Conservation (phyloP, 768 basidiomycete species). For the Tubosaeta sp. region DNA sequence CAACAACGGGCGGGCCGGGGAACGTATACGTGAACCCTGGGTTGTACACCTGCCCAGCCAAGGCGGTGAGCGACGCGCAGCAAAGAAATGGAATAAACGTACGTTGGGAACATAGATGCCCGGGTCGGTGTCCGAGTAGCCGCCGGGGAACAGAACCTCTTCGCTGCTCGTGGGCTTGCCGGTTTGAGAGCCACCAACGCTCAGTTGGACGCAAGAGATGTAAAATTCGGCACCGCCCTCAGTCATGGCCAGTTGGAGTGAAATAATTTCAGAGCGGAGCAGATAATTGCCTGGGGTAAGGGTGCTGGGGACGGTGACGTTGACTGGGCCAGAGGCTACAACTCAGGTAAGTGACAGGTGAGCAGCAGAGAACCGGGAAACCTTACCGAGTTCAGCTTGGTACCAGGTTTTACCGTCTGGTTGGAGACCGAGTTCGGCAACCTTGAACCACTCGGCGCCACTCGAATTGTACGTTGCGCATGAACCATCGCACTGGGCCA, state of each 20-base stretch:
- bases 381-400: constrained; percentile 43
- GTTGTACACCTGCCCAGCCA: constrained; percentile 25
- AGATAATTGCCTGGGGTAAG: constrained; percentile 68
- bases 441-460: constrained; percentile 71
- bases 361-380: constrained; percentile 17
- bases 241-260: constrained; percentile 58
- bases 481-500: constrained; percentile 54
- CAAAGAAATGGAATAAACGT: constrained; percentile 2
- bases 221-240: constrained; percentile 51
- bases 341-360: constrained; percentile 27
- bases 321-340: not conserved
- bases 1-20: constrained; percentile 50
- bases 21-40: constrained; percentile 40
- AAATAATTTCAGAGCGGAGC: constrained; percentile 74
- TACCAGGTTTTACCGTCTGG: constrained; percentile 40
- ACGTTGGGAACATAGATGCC: constrained; percentile 57
- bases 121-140: constrained; percentile 62
- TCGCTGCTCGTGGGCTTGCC: constrained; percentile 19
- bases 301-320: constrained; percentile 44
- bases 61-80: not conserved
- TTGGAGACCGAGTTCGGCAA: constrained; percentile 46
- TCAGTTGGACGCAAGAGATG: constrained; percentile 26
- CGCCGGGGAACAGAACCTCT: constrained; percentile 60
- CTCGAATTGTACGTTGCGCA: constrained; percentile 59
- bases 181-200: constrained; percentile 24